Percentiles rank a stretch among this genome's conserved stretches.
These are phyloP conservation scores for Meredithiella fracta DNA, from an alignment of 2,329 filamentous ascomycete species.

Conservation along the genomic window DNA sequence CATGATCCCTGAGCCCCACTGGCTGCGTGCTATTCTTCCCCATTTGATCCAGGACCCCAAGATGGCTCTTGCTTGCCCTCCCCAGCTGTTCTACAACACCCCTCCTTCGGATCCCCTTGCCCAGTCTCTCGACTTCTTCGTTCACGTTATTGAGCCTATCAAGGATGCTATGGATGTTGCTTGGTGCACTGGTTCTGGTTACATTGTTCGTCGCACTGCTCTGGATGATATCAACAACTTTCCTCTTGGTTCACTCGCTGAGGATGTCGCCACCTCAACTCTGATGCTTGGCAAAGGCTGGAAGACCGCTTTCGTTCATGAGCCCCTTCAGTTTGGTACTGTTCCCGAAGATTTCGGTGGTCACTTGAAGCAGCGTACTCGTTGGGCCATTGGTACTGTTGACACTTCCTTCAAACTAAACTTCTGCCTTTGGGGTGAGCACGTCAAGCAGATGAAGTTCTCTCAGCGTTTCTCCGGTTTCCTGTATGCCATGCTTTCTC, in stretches of 20 bases:
- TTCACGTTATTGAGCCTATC: slow-evolving; percentile 35
- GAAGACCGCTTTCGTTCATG: slow-evolving; percentile 44
- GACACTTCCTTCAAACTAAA: slow-evolving; percentile 44
- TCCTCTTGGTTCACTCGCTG: slow-evolving; percentile 40
- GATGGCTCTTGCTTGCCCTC: slow-evolving; percentile 42
- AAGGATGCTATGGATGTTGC: slow-evolving; percentile 37
- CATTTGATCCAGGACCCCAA: slow-evolving; percentile 41
- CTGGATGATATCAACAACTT: slow-evolving; percentile 46
- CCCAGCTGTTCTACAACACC: slow-evolving; percentile 47
- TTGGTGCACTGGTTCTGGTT: slow-evolving; percentile 51
- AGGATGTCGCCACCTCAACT: slow-evolving; percentile 44
- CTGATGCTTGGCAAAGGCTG: slow-evolving; percentile 43
- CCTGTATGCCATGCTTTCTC: slow-evolving; percentile 36
- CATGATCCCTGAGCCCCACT: slow-evolving; percentile 48
- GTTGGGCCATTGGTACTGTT: slow-evolving; percentile 40
- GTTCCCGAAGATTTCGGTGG: slow-evolving; percentile 39
- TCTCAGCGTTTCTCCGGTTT: slow-evolving; percentile 43
- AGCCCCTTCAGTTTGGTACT: slow-evolving; percentile 42
- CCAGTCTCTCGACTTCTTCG: slow-evolving; percentile 42
- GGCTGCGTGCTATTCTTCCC: slow-evolving; percentile 42
- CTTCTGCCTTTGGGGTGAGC: slow-evolving; percentile 39
- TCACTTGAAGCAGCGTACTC: slow-evolving; percentile 40
- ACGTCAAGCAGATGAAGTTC: slow-evolving; percentile 35
- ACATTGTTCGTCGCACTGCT: slow-evolving; percentile 40
- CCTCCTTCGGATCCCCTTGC: slow-evolving; percentile 40